Percentiles rank a stretch among this genome's conserved stretches.
These are phyloP conservation scores for Backusella mclennaniae DNA, from an alignment of 192 early-diverging fungal species.

Conservation along the genomic window DNA sequence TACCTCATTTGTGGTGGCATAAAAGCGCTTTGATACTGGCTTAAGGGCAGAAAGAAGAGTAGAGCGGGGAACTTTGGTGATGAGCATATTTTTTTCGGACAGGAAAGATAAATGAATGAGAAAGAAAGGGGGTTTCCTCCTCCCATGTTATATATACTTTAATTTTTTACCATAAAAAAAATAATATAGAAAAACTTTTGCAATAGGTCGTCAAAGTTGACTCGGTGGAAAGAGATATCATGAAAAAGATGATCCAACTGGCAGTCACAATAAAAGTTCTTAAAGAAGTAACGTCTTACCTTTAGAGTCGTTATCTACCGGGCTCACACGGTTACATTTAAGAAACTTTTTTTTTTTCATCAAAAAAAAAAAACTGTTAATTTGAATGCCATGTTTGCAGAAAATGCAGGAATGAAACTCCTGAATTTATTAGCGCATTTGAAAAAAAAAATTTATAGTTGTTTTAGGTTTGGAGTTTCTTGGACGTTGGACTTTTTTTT, in stretches of 20 bases:
- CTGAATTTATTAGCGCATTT: not conserved
- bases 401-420: not conserved
- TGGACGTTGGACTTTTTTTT: not conserved
- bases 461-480: not conserved
- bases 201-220: constrained; percentile 33
- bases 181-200: constrained; percentile 28
- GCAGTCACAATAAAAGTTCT: constrained; percentile 9
- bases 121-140: not conserved
- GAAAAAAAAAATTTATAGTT: not conserved
- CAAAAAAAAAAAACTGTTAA: not conserved
- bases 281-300: not conserved
- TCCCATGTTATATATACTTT: constrained; percentile 1
- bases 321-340: constrained; percentile 4
- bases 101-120: not conserved
- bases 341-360: not conserved
- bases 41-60: not conserved
- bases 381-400: not conserved
- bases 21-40: constrained; percentile 10
- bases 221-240: constrained; percentile 38
- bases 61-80: constrained; percentile 1
- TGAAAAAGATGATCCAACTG: not conserved
- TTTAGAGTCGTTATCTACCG: not conserved
- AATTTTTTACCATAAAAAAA: constrained; percentile 18
- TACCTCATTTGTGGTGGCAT: constrained; percentile 17
- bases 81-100: not conserved